phyloP scores from a whole-genome alignment of 257 asterid genomes.

The Fraxinus anomala region DNA sequence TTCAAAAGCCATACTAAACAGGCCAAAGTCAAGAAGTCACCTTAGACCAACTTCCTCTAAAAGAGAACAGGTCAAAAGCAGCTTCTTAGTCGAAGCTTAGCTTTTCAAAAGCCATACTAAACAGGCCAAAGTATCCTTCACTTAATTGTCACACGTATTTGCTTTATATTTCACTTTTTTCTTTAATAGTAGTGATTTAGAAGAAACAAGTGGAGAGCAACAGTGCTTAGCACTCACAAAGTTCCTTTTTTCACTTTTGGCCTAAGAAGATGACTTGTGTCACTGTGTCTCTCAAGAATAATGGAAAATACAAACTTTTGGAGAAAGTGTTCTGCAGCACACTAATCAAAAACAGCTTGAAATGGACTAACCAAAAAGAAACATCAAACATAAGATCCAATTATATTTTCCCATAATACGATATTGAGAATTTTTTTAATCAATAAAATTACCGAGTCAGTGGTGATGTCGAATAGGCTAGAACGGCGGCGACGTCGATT shows the following conservation, averaged over 20 bases:
- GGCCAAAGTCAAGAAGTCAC: background rate
- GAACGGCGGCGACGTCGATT: constrained; percentile 89
- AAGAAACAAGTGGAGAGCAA: constrained; percentile 30
- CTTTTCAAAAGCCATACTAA: background rate
- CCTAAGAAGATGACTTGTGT: constrained; percentile 11
- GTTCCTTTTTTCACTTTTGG: constrained; percentile 27
- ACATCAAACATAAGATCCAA: constrained; percentile 18
- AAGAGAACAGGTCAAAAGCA: background rate
- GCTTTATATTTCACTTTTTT: background rate
- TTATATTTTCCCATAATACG: background rate
- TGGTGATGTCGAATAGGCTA: constrained; percentile 88
- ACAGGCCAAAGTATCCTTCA: background rate
- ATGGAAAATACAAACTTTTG: constrained; percentile 1
- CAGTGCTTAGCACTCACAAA: constrained; percentile 33
- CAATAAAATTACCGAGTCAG: constrained; percentile 63
- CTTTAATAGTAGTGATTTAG: constrained; percentile 5
- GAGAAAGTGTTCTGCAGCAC: background rate
- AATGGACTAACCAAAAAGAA: constrained; percentile 25
- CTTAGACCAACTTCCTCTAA: background rate
- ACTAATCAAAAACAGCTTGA: constrained; percentile 12
- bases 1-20: background rate
- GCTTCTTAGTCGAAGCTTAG: background rate
- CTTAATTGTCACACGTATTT: background rate
- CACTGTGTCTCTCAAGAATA: constrained; percentile 15
- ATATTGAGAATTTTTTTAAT: background rate